Evolutionary conservation across 139 green algal genomes (phyloP), one percentile per base, ranked within the genome.

Genomic region (Prasinococcaceae sp.): DNA sequence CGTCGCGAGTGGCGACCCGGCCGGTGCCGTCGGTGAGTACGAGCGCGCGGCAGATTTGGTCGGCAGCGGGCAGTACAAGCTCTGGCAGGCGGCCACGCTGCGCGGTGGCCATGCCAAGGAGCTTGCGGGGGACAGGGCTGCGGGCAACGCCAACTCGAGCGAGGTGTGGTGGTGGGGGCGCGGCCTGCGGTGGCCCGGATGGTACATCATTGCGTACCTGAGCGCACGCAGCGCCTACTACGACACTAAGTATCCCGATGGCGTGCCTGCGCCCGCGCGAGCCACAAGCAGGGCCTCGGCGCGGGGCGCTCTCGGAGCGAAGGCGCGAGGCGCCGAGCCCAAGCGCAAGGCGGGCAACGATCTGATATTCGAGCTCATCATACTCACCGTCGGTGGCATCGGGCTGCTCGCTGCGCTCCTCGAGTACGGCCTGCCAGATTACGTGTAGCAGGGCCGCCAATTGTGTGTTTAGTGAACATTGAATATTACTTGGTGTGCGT

Each of bases 131-230:
- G 33, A 17, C 2, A 33, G 25, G 4, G 26, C 25, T 20, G 39
- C 19, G 8, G 39, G 37, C 4, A n/a, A 53, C 12, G 36, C 23
- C 45, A 20, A 47, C n/a, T 28, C 33, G 10, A 40, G 8, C 10
- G 39, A 26, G n/a, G 33, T 47, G 32, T 57, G 49, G 49, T 57
- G 49, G 49, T 57, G 49, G 49, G 49, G 49, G 16, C 30, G 49
- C 10, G 49, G 49, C 12, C 33, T 33, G 29, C 33, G 49, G n/a
- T 57, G 49, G 49, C 49, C 49, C 8, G 49, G 49, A 22, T 57
- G 49, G 49, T 57, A 57, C 49, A 57, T 57, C 33, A 46, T 57
- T 9, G 49, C 32, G 19, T 57, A 57, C 25, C 25, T 57, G 12
- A 32, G 32, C 32, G 49, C 49, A 8, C n/a, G 49, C 22, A 30